Evolutionary conservation across 2,329 filamentous ascomycete species (phyloP).

Genomic region (Talaromyces sp.): DNA sequence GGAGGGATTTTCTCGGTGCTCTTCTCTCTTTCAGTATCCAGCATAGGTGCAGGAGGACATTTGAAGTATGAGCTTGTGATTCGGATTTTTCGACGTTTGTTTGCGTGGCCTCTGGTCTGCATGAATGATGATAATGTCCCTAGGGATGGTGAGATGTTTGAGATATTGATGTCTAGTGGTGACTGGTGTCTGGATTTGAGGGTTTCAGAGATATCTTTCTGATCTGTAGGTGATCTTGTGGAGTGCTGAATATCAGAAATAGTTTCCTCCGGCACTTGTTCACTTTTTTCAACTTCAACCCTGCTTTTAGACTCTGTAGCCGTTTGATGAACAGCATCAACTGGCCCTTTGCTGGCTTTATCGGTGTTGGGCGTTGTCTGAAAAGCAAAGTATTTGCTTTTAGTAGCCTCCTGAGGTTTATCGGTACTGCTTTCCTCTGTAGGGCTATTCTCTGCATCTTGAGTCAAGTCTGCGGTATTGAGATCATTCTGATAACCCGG

Average conservation of each 20-base stretch:
- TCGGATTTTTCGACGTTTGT: constrained; percentile 22
- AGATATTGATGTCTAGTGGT: not conserved
- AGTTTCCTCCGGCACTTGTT: not conserved
- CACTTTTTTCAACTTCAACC: not conserved
- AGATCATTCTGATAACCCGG: not conserved
- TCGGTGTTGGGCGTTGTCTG: not conserved
- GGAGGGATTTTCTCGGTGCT: not conserved
- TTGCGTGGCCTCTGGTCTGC: constrained; percentile 36
- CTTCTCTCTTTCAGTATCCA: not conserved
- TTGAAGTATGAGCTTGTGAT: constrained; percentile 22
- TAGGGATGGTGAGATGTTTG: constrained; percentile 25
- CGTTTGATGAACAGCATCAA: not conserved
- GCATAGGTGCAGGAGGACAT: not conserved
- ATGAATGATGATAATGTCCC: constrained; percentile 49
- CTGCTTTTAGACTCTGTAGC: not conserved
- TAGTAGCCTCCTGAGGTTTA: not conserved
- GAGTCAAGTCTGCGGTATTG: not conserved
- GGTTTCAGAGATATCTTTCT: not conserved
- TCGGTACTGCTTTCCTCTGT: not conserved
- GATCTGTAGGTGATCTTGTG: not conserved
- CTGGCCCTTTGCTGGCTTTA: not conserved
- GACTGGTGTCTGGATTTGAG: not conserved
- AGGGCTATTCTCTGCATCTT: not conserved
- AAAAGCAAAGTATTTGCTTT: not conserved
- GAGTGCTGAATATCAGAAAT: not conserved